phyloP scores from a whole-genome alignment of 2,329 filamentous ascomycete genomes.

The Pseudogymnoascus sp. region DNA sequence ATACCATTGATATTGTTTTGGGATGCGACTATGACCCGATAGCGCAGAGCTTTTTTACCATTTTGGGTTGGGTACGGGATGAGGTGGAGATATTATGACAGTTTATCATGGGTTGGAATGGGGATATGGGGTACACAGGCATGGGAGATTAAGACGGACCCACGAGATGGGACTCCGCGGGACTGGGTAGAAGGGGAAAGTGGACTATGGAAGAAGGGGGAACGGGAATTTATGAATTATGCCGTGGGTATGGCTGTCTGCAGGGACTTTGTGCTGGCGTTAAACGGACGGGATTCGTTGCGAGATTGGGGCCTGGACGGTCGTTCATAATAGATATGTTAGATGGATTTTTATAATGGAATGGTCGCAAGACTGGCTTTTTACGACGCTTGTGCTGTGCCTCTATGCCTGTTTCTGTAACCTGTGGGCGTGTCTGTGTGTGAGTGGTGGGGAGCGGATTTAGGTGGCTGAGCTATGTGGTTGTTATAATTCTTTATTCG shows the following conservation, averaged over 20 bases:
- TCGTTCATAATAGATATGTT: slow-evolving; percentile 8
- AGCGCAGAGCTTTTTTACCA: background rate
- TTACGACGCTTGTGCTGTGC: background rate
- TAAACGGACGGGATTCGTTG: background rate
- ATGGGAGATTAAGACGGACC: background rate
- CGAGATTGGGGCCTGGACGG: background rate
- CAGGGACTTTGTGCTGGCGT: background rate
- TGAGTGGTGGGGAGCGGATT: background rate
- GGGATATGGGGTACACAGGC: background rate
- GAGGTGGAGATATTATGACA: background rate
- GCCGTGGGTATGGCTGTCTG: background rate
- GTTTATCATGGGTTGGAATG: background rate
- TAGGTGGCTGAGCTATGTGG: background rate
- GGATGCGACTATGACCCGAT: background rate
- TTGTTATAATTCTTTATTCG: background rate
- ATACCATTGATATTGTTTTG: background rate
- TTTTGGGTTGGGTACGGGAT: background rate
- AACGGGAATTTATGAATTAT: background rate
- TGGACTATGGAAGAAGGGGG: too few species aligned
- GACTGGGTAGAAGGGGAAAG: background rate
- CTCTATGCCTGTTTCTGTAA: background rate
- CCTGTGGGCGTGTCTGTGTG: background rate
- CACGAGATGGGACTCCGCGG: background rate
- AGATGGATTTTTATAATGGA: slow-evolving; percentile 3
- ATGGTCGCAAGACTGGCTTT: slow-evolving; percentile 9